Base-by-base conservation (phyloP, 306 rosid species). In the Ormosia emarginata region DNA sequence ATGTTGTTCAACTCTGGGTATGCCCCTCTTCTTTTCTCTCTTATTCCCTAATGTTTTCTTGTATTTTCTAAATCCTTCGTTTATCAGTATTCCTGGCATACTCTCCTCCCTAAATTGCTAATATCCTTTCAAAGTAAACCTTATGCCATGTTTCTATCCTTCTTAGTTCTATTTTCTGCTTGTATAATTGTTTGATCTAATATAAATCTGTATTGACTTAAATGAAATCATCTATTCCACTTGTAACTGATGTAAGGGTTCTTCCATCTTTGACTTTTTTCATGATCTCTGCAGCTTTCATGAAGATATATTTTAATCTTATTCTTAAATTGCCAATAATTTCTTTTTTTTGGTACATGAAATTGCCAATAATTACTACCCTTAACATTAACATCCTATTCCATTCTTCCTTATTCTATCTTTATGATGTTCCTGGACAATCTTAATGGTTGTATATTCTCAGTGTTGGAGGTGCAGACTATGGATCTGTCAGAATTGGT, bases 401-500 rank as follows among this genome's bases (percentile, higher is more conserved):
- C 4, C 7, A 37, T 43, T 30, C 39, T 65, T 41, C 39, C 17
- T 46, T 56, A 10, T 39, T 72, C 41, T 29, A 10, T 39, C 74
- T 78, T 69, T 49, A 41, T 8, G 32, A 53, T 77, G 44, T 72
- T 68, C 39, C 36, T 47, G 82, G 33, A 58, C 61, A 32, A 63
- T 37, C 56, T 43, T 56, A 56, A 17, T 29, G 47, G 37, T 62
- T 46, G 59, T 74, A 32, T 67, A 59, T 87, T 75, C 1, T 71
- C 73, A 87, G 90, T 64, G 86, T 86, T 66, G 90, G 90, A 67
- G 90, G 90, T 78, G 87, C 90, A 49, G 90, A 87, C 69, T 87
- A 87, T 66, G 87, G 90, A 68, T 87, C 90, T 71, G 90, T 87
- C 64, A 77, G 90, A 86, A 88, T 95, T 71, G 98, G 98, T 17